Base-by-base conservation (phyloP, 768 basidiomycete genomes). In the Russula lepida region DNA sequence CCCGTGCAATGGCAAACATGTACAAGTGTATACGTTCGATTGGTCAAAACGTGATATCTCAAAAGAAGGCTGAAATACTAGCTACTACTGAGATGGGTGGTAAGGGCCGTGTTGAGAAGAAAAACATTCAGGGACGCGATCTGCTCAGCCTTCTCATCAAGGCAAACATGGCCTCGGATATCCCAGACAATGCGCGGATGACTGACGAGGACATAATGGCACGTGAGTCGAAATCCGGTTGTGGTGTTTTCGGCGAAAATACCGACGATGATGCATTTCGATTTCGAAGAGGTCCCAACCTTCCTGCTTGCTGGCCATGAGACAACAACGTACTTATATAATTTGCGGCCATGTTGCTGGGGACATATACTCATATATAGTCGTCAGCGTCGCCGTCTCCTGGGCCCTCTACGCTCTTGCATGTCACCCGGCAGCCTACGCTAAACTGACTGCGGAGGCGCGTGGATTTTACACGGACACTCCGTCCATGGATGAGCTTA, bases 401-500 rank as follows among this genome's bases (percentile, higher is more conserved):
- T 89, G 86, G 86, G 78, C 81, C 4, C 70, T 89, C 0, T 85
- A 76, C 65, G 78, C 79, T 1, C 73, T 89, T 7, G 73, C 79
- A 0, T 74, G 79, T 61, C 64, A 79, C 46, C 75, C 76, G 0
- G 72, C 76, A 1, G 71, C 79, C 4, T 86, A 88, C 63, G 71
- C 66, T 9, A 80, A 80, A 63, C 76, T 91, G 0, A 77, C 85
- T 0, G 75, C 80, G 1, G 87, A 90, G 66, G 73, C 86, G 1
- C 70, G 80, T 8, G 67, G 72, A 0, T 72, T 84, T 12, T 67
- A 75, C 0, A 83, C 81, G 0, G 81, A 86, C 11, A 80, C 72
- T 0, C 86, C 87, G 3, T 77, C 78, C 4, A 87, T 89, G 83
- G 88, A 90, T 32, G 78, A 84, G 33, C 77, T 91, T 1, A 79